A percentile compares a stretch with the other conserved stretches of the same genome.
phyloP scores from a whole-genome alignment of 2,329 filamentous ascomycete genomes.

The Hortaea werneckii region DNA sequence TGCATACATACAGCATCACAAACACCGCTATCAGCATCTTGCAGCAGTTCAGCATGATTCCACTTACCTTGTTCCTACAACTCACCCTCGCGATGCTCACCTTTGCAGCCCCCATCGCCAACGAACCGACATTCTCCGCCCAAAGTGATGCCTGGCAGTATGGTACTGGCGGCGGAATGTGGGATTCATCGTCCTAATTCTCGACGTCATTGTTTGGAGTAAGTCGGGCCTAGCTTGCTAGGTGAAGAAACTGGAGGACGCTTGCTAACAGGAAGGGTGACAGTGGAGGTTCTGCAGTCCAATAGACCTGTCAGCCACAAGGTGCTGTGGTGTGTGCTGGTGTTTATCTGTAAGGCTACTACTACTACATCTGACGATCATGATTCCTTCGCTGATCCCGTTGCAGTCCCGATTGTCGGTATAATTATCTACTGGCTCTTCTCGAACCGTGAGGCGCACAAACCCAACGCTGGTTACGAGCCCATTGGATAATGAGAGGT shows the following conservation, averaged over 20 bases:
- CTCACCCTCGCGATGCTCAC: conserved; percentile 42
- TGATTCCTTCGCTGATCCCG: too few relatives aligned
- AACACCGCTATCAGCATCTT: too few relatives aligned
- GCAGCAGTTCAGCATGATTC: background rate
- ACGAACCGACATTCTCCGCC: conserved; percentile 36
- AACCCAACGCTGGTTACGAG: conserved; percentile 46
- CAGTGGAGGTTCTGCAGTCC: conserved; percentile 56
- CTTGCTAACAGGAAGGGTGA: too few relatives aligned
- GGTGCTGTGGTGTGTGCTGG: conserved; percentile 51
- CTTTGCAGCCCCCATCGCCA: conserved; percentile 37
- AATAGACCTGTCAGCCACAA: conserved; percentile 49
- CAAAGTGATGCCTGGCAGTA: conserved; percentile 32
- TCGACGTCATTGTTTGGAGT: conserved; percentile 56
- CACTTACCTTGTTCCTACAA: conserved; percentile 40
- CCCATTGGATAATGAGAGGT: conserved; percentile 26
- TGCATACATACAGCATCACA: too few relatives aligned
- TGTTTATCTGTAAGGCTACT: conserved; percentile 34
- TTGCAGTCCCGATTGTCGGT: conserved; percentile 51
- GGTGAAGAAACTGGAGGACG: too few relatives aligned
- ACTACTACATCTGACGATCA: too few relatives aligned
- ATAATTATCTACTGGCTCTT: conserved; percentile 55
- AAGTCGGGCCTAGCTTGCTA: conserved; percentile 21
- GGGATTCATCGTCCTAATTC: conserved; percentile 50
- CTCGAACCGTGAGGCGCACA: conserved; percentile 50
- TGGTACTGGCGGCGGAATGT: conserved; percentile 52